Percentiles rank a stretch among this genome's conserved stretches.
These are phyloP conservation scores for Ilyonectria sp. DNA, from an alignment of 2,329 filamentous ascomycete genomes.

Conservation along the genomic window DNA sequence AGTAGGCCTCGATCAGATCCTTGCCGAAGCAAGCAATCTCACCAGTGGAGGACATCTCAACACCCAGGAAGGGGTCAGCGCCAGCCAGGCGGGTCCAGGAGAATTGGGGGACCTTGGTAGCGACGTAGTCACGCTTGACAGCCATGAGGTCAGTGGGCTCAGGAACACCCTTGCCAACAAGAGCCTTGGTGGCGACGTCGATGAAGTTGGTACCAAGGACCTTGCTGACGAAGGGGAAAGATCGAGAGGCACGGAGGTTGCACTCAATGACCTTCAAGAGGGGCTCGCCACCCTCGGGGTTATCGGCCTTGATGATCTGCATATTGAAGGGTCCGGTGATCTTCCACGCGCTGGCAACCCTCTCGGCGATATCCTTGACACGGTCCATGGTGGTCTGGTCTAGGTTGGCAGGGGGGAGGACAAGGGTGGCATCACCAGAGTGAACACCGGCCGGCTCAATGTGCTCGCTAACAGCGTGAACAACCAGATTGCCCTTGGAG, in stretches of 20 bases:
- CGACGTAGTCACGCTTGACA: conserved; percentile 89
- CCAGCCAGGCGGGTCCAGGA: conserved; percentile 98
- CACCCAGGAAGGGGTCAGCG: conserved; percentile 96
- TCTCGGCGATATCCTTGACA: conserved; percentile 94
- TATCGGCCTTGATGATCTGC: conserved; percentile 97
- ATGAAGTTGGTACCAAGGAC: conserved; percentile 98
- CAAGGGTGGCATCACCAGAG: conserved; percentile 95
- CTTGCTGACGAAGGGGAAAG: conserved; percentile 98
- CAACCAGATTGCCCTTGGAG: conserved; percentile 85
- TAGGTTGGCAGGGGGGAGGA: conserved; percentile 88
- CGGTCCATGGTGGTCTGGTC: conserved; percentile 85
- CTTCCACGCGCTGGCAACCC: conserved; percentile 96
- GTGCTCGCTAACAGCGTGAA: conserved; percentile 96
- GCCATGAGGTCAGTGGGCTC: conserved; percentile 91
- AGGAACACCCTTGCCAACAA: conserved; percentile 88
- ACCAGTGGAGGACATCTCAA: conserved; percentile 97
- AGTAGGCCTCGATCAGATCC: conserved; percentile 96
- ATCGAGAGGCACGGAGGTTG: conserved; percentile 96
- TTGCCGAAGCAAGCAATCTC: conserved; percentile 99
- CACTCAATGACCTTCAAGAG: conserved; percentile 97
- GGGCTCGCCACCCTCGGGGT: conserved; percentile 81
- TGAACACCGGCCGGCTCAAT: conserved; percentile 98
- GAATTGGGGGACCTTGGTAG: conserved; percentile 99
- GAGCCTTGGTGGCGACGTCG: conserved; percentile 92
- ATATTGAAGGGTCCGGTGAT: conserved; percentile 99